Percentiles rank a stretch among this genome's conserved stretches.
Conservation (phyloP, 2,329 filamentous ascomycete species). For the Phialophora macrospora region DNA sequence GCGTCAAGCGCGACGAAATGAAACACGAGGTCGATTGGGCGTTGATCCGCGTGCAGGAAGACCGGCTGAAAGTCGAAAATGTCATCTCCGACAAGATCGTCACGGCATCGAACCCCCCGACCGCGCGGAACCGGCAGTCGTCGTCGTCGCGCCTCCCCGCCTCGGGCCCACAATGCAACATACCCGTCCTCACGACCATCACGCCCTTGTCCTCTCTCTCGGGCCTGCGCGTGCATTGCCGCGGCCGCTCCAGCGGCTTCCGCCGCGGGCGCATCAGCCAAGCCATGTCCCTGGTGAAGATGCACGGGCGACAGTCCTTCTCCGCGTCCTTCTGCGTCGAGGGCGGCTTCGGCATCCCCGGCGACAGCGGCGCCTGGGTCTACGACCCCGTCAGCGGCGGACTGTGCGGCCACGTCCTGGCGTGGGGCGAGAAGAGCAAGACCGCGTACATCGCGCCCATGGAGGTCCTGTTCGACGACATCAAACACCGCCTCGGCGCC, state of each 20-base stretch:
- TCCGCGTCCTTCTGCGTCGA: conserved; percentile 71
- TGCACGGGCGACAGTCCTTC: conserved; percentile 80
- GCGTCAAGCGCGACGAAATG: conserved; percentile 71
- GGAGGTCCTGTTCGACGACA: conserved; percentile 86
- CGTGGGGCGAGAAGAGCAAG: conserved; percentile 78
- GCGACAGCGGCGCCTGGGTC: conserved; percentile 92
- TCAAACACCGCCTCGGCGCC: conserved; percentile 48
- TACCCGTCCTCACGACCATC: conserved; percentile 52
- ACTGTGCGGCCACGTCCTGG: conserved; percentile 87
- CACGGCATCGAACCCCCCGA: conserved; percentile 34
- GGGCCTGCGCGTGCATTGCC: conserved; percentile 80
- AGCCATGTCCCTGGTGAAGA: conserved; percentile 81
- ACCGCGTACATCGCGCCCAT: conserved; percentile 94
- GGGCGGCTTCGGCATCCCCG: conserved; percentile 64
- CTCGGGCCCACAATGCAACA: not conserved
- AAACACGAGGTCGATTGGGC: conserved; percentile 97
- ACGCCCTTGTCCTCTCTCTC: conserved; percentile 67
- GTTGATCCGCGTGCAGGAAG: conserved; percentile 76
- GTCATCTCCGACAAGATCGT: conserved; percentile 53
- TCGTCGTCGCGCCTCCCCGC: conserved; percentile 16
- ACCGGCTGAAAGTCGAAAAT: conserved; percentile 74
- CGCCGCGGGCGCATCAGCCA: conserved; percentile 78
- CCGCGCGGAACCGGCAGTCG: conserved; percentile 40
- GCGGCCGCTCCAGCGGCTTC: conserved; percentile 83
- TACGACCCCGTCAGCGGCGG: conserved; percentile 77